Evolutionary conservation across 108 stramenopile genomes (phyloP), one percentile per base, ranked within the genome.

Genomic region (Cylindrotheca fusiformis): DNA sequence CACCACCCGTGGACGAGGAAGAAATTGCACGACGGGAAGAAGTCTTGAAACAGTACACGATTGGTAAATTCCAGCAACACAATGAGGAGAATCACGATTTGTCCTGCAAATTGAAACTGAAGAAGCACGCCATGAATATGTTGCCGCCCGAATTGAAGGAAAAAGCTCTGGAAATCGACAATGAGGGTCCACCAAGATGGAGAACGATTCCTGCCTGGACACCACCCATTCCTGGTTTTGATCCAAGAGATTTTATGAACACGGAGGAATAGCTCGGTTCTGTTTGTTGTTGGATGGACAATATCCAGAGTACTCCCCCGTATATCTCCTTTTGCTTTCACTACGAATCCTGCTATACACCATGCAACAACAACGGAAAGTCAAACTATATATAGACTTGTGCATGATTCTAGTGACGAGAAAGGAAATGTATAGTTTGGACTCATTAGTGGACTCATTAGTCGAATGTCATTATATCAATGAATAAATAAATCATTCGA

Each of bases 71-170:
- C 48, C 46, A 79, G 33, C 68, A 75, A 55, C 89, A 94, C 65
- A 94, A 94, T 62, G 78, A 76, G 45, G 46, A 65, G 18, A 58
- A 91, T 52, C 93, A 94, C 54, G 89, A 91, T 73, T 52, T 94
- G 51, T 69, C 83, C 8, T 86, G 86, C 55, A 91, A 89, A 55
- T 55, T 94, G 32, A 71, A 69, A 14, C 67, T 94, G 80, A 94
- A 94, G 67, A 48, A 57, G 19, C 78, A 87, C 58, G 89, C 93
- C 31, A 60, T 90, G 22, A 57, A 71, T 28, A 89, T 94, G 87
- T 52, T 94, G 41, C 93, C 93, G 17, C 67, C 78, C 23, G 61
- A 60, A 26, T 67, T 86, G 52, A 79, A 76, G 51, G 65, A 68
- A 48, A 75, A 77, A 54, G 93, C 89, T 1, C 55, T 84, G 22